Base-by-base conservation (phyloP, 1,284 basidiomycete species). In the Sporisorium iseilematis-ciliati region DNA sequence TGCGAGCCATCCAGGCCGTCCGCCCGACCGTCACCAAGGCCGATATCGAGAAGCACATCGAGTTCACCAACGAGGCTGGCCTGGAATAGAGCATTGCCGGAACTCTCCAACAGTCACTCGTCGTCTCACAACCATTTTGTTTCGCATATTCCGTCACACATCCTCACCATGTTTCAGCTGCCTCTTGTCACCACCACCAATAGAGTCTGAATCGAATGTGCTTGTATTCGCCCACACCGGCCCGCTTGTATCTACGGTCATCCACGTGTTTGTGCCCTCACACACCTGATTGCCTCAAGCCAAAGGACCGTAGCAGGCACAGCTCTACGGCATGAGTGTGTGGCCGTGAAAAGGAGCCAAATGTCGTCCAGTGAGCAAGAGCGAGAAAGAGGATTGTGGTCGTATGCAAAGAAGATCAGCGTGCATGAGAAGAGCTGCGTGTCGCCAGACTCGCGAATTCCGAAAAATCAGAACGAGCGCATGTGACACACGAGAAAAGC, bases 11-110 rank as follows among this genome's bases (percentile, higher is more conserved):
- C 66, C 89, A 91, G 54, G 91, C 89, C 55, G 92, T 93, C 26
- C 89, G 93, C 75, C 95, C 95, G 29, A 98, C 95, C 0, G 96
- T 99, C 46, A 92, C 91, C 1, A 90, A 91, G 70, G 90, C 91
- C 16, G 96, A 99, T 87, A 95, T 83, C 81, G 90, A 90, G 87
- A 91, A 90, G 83, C 95, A 98, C 84, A 91, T 95, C 12, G 90
- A 92, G 45, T 99, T 97, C 90, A 97, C 95, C 50, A 91, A 90
- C 84, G 95, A 97, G 81, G 86, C 86, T 56, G 88, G 88, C 26
- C 56, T 82, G 18, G 84, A 84, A 42, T 84, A 65, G 49, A 4
- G 25, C 21, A n/a, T 20, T 18, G 12, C 23, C 38, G 48, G 14
- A 14, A 45, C 43, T 16, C 25, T 26, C 20, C 14, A 1, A 14